Evolutionary conservation across 108 stramenopile genomes (phyloP).

Genomic region (Pelagomonas calceolata): DNA sequence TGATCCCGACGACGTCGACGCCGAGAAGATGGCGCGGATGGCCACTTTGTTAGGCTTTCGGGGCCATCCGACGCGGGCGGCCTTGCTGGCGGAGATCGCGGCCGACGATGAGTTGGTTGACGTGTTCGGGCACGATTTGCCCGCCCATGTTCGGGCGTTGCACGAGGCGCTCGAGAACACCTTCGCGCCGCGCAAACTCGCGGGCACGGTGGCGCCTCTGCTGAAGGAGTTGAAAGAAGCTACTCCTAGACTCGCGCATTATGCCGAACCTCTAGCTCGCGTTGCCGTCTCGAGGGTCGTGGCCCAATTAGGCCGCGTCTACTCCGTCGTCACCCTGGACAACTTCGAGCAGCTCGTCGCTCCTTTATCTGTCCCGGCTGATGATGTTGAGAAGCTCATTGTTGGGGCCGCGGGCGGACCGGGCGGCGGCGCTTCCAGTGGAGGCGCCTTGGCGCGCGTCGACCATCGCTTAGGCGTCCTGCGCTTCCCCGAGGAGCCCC

Average conservation of each 20-base stretch:
- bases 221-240: background rate
- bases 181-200: slow-evolving; percentile 43
- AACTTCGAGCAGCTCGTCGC: slow-evolving; percentile 57
- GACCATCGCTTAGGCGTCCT: slow-evolving; percentile 77
- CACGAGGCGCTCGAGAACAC: slow-evolving; percentile 57
- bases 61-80: slow-evolving; percentile 74
- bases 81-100: slow-evolving; percentile 64
- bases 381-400: slow-evolving; percentile 77
- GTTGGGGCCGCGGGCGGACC: slow-evolving; percentile 56
- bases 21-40: slow-evolving; percentile 86
- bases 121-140: slow-evolving; percentile 53
- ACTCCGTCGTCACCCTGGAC: slow-evolving; percentile 77
- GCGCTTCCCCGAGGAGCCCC: slow-evolving; percentile 62
- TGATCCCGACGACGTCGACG: slow-evolving; percentile 64
- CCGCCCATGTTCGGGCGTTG: slow-evolving; percentile 57
- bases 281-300: slow-evolving; percentile 71
- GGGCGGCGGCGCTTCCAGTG: slow-evolving; percentile 23
- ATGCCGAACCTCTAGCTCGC: slow-evolving; percentile 16
- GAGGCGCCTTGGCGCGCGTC: slow-evolving; percentile 49
- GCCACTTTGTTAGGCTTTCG: slow-evolving; percentile 85
- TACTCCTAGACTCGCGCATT: slow-evolving; percentile 3
- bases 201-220: slow-evolving; percentile 55
- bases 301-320: slow-evolving; percentile 65
- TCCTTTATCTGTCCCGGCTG: slow-evolving; percentile 65
- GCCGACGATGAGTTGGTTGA: slow-evolving; percentile 33